These are phyloP conservation scores for Sanghuangporus sanghuang DNA, from an alignment of 1,284 basidiomycete species.

Conservation along the genomic window DNA sequence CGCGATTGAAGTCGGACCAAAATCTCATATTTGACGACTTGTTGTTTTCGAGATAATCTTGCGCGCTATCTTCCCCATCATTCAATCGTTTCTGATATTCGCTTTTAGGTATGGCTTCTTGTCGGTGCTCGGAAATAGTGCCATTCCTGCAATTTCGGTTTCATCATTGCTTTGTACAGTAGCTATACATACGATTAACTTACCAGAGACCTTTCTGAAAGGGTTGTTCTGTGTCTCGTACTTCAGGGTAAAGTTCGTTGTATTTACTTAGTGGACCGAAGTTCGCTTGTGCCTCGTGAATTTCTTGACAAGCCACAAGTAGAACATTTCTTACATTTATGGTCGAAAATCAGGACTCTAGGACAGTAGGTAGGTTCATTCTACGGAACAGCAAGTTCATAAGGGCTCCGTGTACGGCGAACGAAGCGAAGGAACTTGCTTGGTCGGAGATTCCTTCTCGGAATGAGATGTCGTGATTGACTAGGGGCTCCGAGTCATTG, in stretches of 20 bases:
- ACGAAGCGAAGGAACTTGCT: conserved; percentile 29
- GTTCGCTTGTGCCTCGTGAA: conserved; percentile 38
- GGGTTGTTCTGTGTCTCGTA: conserved; percentile 26
- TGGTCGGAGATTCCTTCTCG: conserved; percentile 47
- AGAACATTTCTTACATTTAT: conserved; percentile 43
- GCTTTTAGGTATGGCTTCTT: conserved; percentile 47
- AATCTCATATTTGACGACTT: conserved; percentile 42
- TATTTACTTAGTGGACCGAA: conserved; percentile 52
- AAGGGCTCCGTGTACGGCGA: conserved; percentile 14
- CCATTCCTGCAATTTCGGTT: conserved; percentile 40
- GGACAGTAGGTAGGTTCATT: conserved; percentile 55
- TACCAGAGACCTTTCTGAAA: conserved; percentile 24
- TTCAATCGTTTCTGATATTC: conserved; percentile 50
- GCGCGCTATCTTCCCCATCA: conserved; percentile 24
- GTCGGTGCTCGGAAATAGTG: conserved; percentile 43
- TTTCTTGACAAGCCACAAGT: conserved; percentile 12
- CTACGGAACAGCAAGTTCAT: conserved; percentile 29
- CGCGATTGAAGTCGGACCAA: conserved; percentile 76
- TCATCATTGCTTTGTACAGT: no score
- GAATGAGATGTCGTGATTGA: conserved; percentile 58
- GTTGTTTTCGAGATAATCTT: conserved; percentile 19
- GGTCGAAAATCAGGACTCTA: conserved; percentile 58
- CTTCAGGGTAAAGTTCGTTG: conserved; percentile 35
- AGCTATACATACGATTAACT: not conserved
- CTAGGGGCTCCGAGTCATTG: conserved; percentile 35